Conservation (phyloP, 805 yeast species). For the Candida michaelii region DNA sequence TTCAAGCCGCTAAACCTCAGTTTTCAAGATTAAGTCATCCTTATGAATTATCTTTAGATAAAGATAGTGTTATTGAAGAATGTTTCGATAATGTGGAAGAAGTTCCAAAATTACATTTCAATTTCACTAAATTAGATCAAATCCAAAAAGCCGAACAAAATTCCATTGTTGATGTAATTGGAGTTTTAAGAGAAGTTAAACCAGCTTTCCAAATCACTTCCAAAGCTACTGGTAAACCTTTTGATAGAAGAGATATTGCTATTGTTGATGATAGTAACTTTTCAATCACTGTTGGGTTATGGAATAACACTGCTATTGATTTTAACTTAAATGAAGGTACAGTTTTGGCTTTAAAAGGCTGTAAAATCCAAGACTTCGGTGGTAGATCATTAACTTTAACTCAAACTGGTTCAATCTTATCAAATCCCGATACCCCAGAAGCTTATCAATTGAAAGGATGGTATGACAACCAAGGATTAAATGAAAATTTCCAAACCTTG, state of each 20-base stretch:
- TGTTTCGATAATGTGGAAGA: constrained; percentile 52
- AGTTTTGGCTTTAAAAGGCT: constrained; percentile 90
- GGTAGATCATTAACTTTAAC: constrained; percentile 83
- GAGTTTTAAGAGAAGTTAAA: constrained; percentile 75
- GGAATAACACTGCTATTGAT: constrained; percentile 86
- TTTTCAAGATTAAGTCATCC: constrained; percentile 84
- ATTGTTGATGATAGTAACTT: constrained; percentile 83
- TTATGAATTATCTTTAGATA: constrained; percentile 80
- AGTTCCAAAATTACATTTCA: constrained; percentile 79
- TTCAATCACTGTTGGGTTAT: constrained; percentile 76
- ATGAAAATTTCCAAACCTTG: constrained; percentile 60
- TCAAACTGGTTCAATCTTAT: constrained; percentile 69
- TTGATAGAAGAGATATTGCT: constrained; percentile 84
- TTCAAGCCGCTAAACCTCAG: constrained; percentile 81
- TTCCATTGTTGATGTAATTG: constrained; percentile 80
- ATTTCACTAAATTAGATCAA: constrained; percentile 67
- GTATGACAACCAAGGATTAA: constrained; percentile 80
- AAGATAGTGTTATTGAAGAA: constrained; percentile 73
- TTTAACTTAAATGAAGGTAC: constrained; percentile 73
- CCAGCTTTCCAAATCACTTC: constrained; percentile 80
- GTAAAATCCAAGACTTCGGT: constrained; percentile 81
- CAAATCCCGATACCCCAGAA: constrained; percentile 87
- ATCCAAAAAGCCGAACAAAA: constrained; percentile 70
- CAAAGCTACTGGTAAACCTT: constrained; percentile 84
- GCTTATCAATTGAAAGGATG: constrained; percentile 90